These are phyloP conservation scores for Pythium graminicola DNA, from an alignment of 352 stramenopile genomes.

Conservation along the genomic window DNA sequence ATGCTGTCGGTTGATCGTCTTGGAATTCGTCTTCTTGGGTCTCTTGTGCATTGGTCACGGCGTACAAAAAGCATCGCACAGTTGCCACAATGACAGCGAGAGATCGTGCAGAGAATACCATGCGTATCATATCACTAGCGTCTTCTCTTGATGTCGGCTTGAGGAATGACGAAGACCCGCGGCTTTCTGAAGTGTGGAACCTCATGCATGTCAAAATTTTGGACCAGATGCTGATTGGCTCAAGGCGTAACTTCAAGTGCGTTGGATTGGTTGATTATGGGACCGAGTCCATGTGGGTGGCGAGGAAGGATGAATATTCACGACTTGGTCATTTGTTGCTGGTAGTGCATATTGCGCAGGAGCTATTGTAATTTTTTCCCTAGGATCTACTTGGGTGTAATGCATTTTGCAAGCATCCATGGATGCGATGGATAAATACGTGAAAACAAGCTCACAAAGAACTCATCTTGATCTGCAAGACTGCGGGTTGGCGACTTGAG, in stretches of 20 bases:
- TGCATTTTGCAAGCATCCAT: constrained; percentile 75
- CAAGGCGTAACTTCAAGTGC: constrained; percentile 10
- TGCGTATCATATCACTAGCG: background rate
- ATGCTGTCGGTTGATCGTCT: background rate
- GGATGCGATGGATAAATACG: constrained; percentile 74
- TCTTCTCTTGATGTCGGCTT: background rate
- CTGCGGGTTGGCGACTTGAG: constrained; percentile 53
- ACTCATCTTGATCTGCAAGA: constrained; percentile 80
- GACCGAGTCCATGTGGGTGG: background rate
- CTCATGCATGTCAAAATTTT: constrained; percentile 13
- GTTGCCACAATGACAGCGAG: background rate
- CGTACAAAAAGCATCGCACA: background rate
- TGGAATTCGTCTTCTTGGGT: constrained; percentile 1
- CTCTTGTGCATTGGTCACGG: background rate
- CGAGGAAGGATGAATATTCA: background rate
- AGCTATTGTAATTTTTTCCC: background rate
- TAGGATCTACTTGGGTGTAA: constrained; percentile 6
- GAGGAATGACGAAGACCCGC: background rate
- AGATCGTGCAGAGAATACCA: background rate
- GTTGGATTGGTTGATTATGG: constrained; percentile 6
- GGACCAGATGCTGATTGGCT: constrained; percentile 3
- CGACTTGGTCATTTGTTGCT: too few species aligned
- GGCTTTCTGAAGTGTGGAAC: too few species aligned
- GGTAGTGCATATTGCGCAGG: too few species aligned
- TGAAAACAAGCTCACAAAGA: constrained; percentile 79